phyloP scores from a whole-genome alignment of 345 rosid species.

The Corymbia maculata region DNA sequence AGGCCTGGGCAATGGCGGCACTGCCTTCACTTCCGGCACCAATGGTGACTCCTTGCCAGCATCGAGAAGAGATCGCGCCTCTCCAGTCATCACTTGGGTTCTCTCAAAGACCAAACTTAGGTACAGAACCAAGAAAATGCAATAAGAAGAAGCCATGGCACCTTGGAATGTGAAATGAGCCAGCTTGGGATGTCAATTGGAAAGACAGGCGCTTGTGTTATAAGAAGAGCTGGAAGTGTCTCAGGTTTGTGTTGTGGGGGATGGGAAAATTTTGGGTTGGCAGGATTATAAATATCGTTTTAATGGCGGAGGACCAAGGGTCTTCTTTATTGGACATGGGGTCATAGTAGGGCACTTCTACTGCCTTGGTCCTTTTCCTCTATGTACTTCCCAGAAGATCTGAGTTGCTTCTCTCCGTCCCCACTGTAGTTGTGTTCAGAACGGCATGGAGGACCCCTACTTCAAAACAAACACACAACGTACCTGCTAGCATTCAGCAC shows the following conservation, averaged over 20 bases:
- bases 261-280: neutral
- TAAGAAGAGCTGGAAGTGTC: neutral
- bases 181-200: neutral
- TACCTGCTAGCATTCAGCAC: too few relatives aligned
- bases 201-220: neutral
- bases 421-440: neutral
- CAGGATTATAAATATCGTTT: neutral
- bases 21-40: neutral
- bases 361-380: neutral
- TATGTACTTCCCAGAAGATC: neutral
- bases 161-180: neutral
- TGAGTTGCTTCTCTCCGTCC: neutral
- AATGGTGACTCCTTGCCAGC: neutral
- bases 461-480: neutral
- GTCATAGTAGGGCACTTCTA: neutral
- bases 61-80: neutral
- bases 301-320: neutral
- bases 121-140: neutral
- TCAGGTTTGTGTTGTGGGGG: neutral
- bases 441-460: neutral
- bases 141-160: neutral
- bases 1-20: slow-evolving; percentile 1
- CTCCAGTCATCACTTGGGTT: neutral
- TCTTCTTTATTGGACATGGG: neutral
- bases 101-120: neutral